Evolutionary conservation across 208 protist species (phyloP).

Genomic region (Leishmania braziliensis): DNA sequence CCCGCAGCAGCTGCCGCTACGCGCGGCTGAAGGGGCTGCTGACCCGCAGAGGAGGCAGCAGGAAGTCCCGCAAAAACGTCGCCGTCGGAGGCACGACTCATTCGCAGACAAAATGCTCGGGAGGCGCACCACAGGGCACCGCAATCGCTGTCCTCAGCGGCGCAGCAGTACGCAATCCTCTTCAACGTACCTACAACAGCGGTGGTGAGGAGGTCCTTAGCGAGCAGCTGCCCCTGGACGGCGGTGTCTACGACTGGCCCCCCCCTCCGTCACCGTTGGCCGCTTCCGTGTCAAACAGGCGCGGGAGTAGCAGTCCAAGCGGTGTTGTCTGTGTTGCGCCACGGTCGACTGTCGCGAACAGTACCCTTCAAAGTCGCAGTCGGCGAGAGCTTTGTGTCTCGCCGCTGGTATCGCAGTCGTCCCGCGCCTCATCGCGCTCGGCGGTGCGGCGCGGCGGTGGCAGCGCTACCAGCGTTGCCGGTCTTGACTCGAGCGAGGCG

Average conservation of each 20-base stretch:
- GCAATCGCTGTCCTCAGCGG: neutral
- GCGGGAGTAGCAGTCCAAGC: neutral
- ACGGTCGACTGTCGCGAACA: neutral
- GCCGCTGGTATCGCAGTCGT: conserved; percentile 15
- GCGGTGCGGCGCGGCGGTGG: conserved; percentile 6
- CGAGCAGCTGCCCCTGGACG: conserved; percentile 4
- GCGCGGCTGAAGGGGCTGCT: conserved; percentile 14
- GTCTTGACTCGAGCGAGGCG: conserved; percentile 12
- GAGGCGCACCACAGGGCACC: neutral
- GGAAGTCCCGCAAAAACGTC: conserved; percentile 10
- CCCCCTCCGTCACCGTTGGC: neutral
- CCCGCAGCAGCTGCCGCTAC: conserved; percentile 10
- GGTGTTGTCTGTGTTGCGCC: neutral
- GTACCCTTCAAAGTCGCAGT: conserved; percentile 7
- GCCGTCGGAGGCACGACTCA: neutral
- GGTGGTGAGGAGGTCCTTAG: neutral
- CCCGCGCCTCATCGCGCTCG: conserved; percentile 1
- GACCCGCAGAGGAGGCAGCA: conserved; percentile 4
- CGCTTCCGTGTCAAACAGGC: neutral
- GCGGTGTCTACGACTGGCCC: conserved; percentile 27
- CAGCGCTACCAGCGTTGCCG: conserved; percentile 1
- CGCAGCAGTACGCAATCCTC: conserved; percentile 2
- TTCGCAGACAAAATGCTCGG: neutral
- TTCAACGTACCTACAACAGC: conserved; percentile 5
- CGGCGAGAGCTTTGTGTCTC: conserved; percentile 16